Evolutionary conservation across 1,139 yeast genomes (phyloP).

Genomic region (Blastobotrys ciferrii): DNA sequence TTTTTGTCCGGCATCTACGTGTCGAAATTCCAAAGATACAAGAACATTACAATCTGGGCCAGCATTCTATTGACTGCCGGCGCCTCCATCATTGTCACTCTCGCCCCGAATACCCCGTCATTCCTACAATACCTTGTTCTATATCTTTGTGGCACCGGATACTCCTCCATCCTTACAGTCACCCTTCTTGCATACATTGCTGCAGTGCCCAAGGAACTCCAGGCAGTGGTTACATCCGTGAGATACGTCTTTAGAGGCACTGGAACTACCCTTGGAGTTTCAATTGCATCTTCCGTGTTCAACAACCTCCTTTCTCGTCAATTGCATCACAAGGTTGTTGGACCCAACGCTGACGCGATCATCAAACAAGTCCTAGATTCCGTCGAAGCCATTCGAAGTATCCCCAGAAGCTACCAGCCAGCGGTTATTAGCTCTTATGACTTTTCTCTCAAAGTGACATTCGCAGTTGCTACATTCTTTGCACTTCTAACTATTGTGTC

Average conservation of each 20-base stretch:
- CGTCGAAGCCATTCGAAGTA: slow-evolving; percentile 53
- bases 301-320: slow-evolving; percentile 42
- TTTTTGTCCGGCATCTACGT: slow-evolving; percentile 67
- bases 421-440: slow-evolving; percentile 51
- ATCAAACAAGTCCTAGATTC: slow-evolving; percentile 54
- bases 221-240: slow-evolving; percentile 72
- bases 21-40: slow-evolving; percentile 68
- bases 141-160: slow-evolving; percentile 55
- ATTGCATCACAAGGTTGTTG: slow-evolving; percentile 40
- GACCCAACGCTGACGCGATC: slow-evolving; percentile 34
- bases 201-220: slow-evolving; percentile 56
- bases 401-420: slow-evolving; percentile 49
- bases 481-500: slow-evolving; percentile 39
- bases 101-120: slow-evolving; percentile 20
- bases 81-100: slow-evolving; percentile 32
- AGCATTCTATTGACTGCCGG: slow-evolving; percentile 52
- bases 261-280: slow-evolving; percentile 71
- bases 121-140: slow-evolving; percentile 34
- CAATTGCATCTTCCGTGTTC: slow-evolving; percentile 66
- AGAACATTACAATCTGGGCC: slow-evolving; percentile 46
- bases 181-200: slow-evolving; percentile 68
- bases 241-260: slow-evolving; percentile 74
- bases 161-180: slow-evolving; percentile 60
- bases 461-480: slow-evolving; percentile 47
- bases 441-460: slow-evolving; percentile 52